Evolutionary conservation across 2,329 filamentous ascomycete species (phyloP), one percentile per base, ranked within the genome.

Genomic region (Elsinoe ampelina): DNA sequence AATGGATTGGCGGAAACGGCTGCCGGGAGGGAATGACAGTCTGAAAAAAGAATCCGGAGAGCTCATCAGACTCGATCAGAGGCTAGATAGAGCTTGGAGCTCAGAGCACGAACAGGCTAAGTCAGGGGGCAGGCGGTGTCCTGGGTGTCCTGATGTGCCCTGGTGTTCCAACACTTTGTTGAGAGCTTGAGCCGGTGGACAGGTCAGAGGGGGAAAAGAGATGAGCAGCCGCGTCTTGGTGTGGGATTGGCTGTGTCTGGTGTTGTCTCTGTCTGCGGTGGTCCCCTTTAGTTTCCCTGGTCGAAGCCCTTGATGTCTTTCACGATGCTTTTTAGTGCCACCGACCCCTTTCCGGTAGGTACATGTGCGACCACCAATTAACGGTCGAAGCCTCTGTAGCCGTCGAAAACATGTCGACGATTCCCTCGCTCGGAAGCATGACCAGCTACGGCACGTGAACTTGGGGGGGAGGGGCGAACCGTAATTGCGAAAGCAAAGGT

Each of bases 401-500:
- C 41, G 22, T 26, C 22, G 22, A 26, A 26, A 6, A 26, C 22
- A 22, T 22, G 11, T 8, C 17, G 7, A 11, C 41, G 41, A 22
- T 8, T 13, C 4, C 19, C 41, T 43, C 41, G 41, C 41, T 22
- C 41, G 41, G 15, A 43, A 20, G 5, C 22, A 43, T 12, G 19
- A 20, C 13, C 17, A 20, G 11, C 43, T n/a, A n/a, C 15, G 43
- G 22, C 22, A 22, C 22, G 17, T 48, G 43, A n/a, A 32, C n/a
- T 48, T 20, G 43, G 30, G 43, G 6, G n/a, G n/a, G n/a, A n/a
- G n/a, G n/a, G 26, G 26, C 20, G 17, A 22, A 34, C 26, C 45
- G 45, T 50, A 35, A 50, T 50, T 50, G 45, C 45, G 45, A 50
- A 50, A 50, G 45, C 30, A 50, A 50, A 50, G 45, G 45, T 50